These are phyloP conservation scores for Venturia pyrina DNA, from an alignment of 2,329 filamentous ascomycete genomes.

Conservation along the genomic window DNA sequence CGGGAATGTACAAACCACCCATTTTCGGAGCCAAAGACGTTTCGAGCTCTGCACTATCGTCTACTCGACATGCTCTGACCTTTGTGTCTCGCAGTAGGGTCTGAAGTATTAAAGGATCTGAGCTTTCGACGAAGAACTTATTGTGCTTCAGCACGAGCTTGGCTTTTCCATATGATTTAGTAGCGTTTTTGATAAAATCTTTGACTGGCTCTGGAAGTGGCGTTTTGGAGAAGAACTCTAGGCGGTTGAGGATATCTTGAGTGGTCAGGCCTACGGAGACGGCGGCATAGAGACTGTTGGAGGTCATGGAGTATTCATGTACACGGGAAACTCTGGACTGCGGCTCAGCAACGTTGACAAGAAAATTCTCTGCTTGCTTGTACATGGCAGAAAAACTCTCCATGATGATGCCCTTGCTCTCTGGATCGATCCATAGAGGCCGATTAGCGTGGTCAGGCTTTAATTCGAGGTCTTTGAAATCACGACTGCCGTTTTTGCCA, in stretches of 20 bases:
- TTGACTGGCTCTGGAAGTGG: constrained; percentile 72
- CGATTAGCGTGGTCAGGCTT: constrained; percentile 85
- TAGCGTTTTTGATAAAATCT: constrained; percentile 71
- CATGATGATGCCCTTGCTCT: constrained; percentile 76
- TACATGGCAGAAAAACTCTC: constrained; percentile 90
- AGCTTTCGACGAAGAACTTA: constrained; percentile 86
- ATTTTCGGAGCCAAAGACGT: constrained; percentile 78
- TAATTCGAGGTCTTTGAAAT: constrained; percentile 73
- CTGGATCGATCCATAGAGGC: constrained; percentile 87
- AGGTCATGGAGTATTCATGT: constrained; percentile 87
- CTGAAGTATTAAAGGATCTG: constrained; percentile 77
- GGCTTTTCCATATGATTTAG: constrained; percentile 87
- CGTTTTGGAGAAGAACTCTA: constrained; percentile 84
- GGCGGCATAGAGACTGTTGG: constrained; percentile 88
- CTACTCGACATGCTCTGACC: constrained; percentile 70
- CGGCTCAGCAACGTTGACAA: constrained; percentile 93
- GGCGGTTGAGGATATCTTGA: constrained; percentile 77
- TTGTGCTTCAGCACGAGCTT: constrained; percentile 92
- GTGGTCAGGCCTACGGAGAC: constrained; percentile 89
- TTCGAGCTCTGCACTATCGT: constrained; percentile 62
- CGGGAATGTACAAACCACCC: constrained; percentile 80
- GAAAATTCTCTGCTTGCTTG: constrained; percentile 79
- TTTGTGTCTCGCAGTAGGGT: constrained; percentile 74
- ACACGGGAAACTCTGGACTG: constrained; percentile 80
- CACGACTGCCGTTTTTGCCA: constrained; percentile 32